Evolutionary conservation across 768 basidiomycete species (phyloP).

Genomic region (Leucogyrophana mollusca): DNA sequence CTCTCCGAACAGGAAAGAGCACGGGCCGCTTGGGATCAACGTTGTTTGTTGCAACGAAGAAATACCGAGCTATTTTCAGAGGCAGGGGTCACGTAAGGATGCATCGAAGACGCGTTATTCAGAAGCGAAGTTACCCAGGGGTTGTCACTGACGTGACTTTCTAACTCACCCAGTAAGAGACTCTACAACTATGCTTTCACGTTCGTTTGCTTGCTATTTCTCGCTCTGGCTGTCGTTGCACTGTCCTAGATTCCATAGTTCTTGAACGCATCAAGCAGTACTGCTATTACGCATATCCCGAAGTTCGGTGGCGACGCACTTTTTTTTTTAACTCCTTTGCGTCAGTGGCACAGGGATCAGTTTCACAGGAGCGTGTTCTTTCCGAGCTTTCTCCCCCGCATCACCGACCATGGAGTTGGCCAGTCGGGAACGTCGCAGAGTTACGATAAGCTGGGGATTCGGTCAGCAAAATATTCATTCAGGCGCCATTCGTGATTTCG

Average conservation of each 20-base stretch:
- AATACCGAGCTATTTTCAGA: conserved; percentile 6
- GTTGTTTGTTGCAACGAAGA: background rate
- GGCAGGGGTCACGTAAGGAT: conserved; percentile 2
- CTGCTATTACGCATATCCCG: background rate
- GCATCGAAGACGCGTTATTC: background rate
- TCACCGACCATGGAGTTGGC: background rate
- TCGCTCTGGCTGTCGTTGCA: background rate
- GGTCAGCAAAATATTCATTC: background rate
- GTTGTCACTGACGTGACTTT: background rate
- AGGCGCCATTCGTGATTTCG: background rate
- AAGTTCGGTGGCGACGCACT: background rate
- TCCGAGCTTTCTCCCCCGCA: background rate
- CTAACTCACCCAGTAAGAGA: background rate
- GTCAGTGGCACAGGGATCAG: background rate
- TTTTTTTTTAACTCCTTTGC: background rate
- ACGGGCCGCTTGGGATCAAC: background rate
- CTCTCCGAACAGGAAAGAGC: background rate
- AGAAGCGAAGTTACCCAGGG: conserved; percentile 4
- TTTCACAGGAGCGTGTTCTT: background rate
- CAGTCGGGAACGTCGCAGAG: background rate
- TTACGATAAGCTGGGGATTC: conserved; percentile 1
- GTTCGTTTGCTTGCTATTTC: background rate
- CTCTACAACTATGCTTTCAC: background rate
- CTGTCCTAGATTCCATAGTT: background rate
- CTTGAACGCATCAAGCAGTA: background rate